Evolutionary conservation across 2,329 filamentous ascomycete genomes (phyloP), one percentile per base, ranked within the genome.

Genomic region (Pseudogymnoascus sp.): DNA sequence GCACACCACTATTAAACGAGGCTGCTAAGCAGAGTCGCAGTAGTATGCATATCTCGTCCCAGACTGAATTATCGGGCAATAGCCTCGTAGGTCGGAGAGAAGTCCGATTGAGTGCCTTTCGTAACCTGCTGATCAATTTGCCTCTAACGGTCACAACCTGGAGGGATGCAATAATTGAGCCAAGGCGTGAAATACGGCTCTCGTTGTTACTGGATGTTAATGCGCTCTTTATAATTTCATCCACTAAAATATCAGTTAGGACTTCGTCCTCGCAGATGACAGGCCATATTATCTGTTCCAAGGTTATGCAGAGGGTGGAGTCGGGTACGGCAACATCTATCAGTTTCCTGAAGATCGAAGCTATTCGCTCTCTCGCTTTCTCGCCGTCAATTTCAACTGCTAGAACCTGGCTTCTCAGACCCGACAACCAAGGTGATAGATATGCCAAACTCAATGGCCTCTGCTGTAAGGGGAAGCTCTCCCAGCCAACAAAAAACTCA

Each of bases 401-500:
- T 16, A 89, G 75, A 3, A 89, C 78, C 62, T 81, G 80, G 2
- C 81, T 84, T 59, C 86, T 82, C 36, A 89, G 74, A 11, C 85
- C 82, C 5, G 82, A 78, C 38, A 89, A 76, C 87, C 87, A 89
- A 1, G 87, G 87, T 5, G 86, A 84, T 83, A 89, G 87, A 70
- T 89, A 89, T 5, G 85, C 82, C 31, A 89, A 77, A 67, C 85
- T 87, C 23, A 89, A 71, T 0, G 86, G 84, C 67, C 87, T 85
- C 70, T 89, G 87, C 63, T 88, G 83, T 36, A 87, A 83, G 1
- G 84, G 81, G 68, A 88, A 86, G 69, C 85, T 88, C 67, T 88
- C 85, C 87, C 87, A 89, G 16, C 86, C 85, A 23, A 88, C 84
- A 64, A 89, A 89, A 70, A 89, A 89, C 69, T 89, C 87, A n/a